Percentiles rank a stretch among this genome's conserved stretches.
Evolutionary conservation across 2,329 filamentous ascomycete species (phyloP).

Genomic region (Didymella lethalis): DNA sequence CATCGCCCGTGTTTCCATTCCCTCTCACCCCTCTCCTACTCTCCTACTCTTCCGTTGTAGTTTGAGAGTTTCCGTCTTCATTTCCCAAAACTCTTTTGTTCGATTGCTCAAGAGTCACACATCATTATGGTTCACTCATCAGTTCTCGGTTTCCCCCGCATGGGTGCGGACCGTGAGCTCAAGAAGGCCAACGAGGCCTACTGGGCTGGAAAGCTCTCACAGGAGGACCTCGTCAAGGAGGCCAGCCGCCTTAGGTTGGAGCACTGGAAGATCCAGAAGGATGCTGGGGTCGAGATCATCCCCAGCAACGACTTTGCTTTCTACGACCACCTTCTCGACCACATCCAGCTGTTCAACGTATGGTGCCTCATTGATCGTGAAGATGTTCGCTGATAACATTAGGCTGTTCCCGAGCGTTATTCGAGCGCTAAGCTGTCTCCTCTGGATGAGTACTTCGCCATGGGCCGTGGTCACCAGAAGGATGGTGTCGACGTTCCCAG

Average conservation of each 20-base stretch:
- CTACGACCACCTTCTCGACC: constrained; percentile 97
- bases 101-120: constrained; percentile 24
- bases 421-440: constrained; percentile 84
- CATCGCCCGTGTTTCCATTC: constrained; percentile 34
- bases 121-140: constrained; percentile 64
- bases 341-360: constrained; percentile 98
- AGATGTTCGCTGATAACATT: constrained; percentile 27
- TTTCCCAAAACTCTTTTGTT: constrained; percentile 20
- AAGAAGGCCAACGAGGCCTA: constrained; percentile 99
- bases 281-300: constrained; percentile 96
- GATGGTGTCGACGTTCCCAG: constrained; percentile 89
- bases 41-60: constrained; percentile 24
- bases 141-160: constrained; percentile 97
- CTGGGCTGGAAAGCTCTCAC: constrained; percentile 94
- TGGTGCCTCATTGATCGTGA: constrained; percentile 49
- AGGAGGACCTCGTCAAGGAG: constrained; percentile 88
- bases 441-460: constrained; percentile 98
- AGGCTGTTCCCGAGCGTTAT: constrained; percentile 94
- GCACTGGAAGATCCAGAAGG: constrained; percentile 99
- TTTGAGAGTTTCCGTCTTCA: constrained; percentile 15
- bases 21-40: constrained; percentile 22
- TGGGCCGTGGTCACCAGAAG: constrained; percentile 99
- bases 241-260: constrained; percentile 95
- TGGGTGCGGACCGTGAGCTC: constrained; percentile 97
- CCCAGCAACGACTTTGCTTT: constrained; percentile 99